These are phyloP conservation scores for Lachnum nothofagi DNA, from an alignment of 2,329 filamentous ascomycete species.

Conservation along the genomic window DNA sequence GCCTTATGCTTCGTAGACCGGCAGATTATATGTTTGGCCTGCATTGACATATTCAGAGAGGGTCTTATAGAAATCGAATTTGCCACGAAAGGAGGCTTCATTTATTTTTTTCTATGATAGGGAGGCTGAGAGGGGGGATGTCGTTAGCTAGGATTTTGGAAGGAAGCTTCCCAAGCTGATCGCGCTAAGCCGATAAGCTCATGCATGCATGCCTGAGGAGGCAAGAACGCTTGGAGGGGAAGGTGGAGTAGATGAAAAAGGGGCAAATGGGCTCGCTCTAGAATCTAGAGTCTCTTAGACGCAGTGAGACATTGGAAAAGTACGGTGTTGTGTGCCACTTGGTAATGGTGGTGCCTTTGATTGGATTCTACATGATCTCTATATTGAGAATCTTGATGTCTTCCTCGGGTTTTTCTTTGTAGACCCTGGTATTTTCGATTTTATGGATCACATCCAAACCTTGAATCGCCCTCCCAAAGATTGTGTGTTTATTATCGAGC, in stretches of 20 bases:
- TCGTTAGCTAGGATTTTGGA: not conserved
- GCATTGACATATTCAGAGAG: conserved; percentile 3
- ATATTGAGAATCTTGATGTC: conserved; percentile 98
- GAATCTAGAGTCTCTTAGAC: too few species aligned
- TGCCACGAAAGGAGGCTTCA: not conserved
- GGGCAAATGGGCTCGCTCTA: too few species aligned
- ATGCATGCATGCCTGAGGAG: not conserved
- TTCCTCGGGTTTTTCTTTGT: conserved; percentile 88
- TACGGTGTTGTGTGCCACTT: too few species aligned
- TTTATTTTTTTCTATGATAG: not conserved
- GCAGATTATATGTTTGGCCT: not conserved
- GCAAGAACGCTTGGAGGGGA: not conserved
- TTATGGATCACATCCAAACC: conserved; percentile 91
- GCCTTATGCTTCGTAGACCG: conserved; percentile 5
- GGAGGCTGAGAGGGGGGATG: not conserved
- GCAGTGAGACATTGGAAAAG: too few species aligned
- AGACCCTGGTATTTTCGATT: conserved; percentile 85
- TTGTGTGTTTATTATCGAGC: conserved; percentile 93
- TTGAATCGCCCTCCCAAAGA: conserved; percentile 85
- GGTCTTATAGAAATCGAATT: not conserved
- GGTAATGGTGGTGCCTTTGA: too few species aligned
- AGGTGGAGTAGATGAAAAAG: not conserved
- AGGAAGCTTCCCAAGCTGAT: not conserved
- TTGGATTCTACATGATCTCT: conserved; percentile 30
- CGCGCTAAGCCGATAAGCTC: conserved; percentile 7